phyloP scores from a whole-genome alignment of 2,329 filamentous ascomycete genomes.

The Chaetomium globosum region DNA sequence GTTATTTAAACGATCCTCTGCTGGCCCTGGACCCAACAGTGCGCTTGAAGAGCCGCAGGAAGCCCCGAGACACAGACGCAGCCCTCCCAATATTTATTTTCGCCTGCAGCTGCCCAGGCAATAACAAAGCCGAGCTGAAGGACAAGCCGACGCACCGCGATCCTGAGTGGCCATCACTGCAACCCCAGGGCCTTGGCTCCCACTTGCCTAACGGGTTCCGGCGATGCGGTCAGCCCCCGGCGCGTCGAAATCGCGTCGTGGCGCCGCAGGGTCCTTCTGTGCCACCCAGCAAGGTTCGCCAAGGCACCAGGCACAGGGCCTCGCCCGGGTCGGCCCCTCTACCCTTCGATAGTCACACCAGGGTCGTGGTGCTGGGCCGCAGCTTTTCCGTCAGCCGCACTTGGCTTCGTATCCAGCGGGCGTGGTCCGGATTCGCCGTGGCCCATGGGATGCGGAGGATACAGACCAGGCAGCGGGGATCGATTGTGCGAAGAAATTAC shows the following conservation, averaged over 20 bases:
- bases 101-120: constrained; percentile 14
- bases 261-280: neutral
- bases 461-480: neutral
- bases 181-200: constrained; percentile 18
- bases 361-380: neutral
- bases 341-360: neutral
- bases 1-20: neutral
- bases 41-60: constrained; percentile 4
- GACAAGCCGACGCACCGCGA: neutral
- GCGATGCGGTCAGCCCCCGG: constrained; percentile 10
- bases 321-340: neutral
- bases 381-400: constrained; percentile 10
- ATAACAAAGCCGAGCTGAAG: constrained; percentile 7
- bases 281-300: neutral
- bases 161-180: neutral
- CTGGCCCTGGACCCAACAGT: neutral
- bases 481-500: neutral
- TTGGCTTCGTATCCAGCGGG: constrained; percentile 1
- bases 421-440: neutral
- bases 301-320: constrained; percentile 7
- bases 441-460: neutral
- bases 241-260: neutral
- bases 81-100: constrained; percentile 20
- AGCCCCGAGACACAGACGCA: constrained; percentile 4
- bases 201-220: constrained; percentile 19